Evolutionary conservation across 805 yeast species (phyloP).

Genomic region (Priceomyces melissophilus): DNA sequence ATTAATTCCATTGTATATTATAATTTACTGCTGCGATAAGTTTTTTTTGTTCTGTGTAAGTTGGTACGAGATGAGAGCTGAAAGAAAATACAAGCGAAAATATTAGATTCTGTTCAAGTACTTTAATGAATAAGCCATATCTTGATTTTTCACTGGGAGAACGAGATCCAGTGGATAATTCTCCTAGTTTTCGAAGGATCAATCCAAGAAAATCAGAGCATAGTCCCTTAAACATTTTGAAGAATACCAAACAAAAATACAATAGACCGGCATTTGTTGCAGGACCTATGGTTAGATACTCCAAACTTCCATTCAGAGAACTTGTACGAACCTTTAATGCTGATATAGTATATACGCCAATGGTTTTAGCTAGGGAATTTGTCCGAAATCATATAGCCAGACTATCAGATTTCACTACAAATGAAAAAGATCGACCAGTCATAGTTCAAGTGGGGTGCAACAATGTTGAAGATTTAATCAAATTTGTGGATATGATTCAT

Average conservation of each 20-base stretch:
- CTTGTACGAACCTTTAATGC: constrained; percentile 64
- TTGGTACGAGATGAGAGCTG: not conserved
- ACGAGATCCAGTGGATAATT: not conserved
- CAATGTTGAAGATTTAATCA: constrained; percentile 72
- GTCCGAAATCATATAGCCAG: constrained; percentile 82
- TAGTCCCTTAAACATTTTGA: constrained; percentile 34
- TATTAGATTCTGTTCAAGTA: not conserved
- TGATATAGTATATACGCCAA: constrained; percentile 90
- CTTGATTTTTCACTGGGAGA: not conserved
- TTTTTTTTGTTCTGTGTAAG: constrained; percentile 10
- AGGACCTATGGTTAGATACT: constrained; percentile 98
- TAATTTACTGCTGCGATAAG: constrained; percentile 1
- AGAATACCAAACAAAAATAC: constrained; percentile 16
- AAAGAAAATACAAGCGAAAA: not conserved
- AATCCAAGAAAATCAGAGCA: constrained; percentile 19
- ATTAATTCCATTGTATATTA: constrained; percentile 10
- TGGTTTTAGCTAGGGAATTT: constrained; percentile 95
- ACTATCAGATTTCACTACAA: constrained; percentile 79
- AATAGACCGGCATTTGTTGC: constrained; percentile 39
- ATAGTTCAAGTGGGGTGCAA: constrained; percentile 91
- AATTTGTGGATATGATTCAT: constrained; percentile 84
- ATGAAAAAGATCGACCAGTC: constrained; percentile 61
- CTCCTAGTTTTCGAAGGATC: constrained; percentile 5
- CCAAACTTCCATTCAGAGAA: constrained; percentile 88
- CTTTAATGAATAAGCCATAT: not conserved